Evolutionary conservation across 352 stramenopile genomes (phyloP).

Genomic region (Globisporangium barbulae): DNA sequence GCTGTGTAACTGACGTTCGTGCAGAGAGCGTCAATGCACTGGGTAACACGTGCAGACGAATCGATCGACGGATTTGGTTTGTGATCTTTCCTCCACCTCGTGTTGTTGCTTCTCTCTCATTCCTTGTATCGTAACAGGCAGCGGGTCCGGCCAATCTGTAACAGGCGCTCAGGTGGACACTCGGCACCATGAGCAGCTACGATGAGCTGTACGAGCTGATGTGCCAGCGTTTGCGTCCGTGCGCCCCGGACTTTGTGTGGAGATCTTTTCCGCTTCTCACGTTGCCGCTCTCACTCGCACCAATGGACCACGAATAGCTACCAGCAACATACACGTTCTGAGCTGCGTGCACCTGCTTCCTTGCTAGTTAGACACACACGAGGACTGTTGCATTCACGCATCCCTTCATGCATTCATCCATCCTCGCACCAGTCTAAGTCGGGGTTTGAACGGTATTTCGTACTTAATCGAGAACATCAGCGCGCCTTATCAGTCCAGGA

Average conservation of each 20-base stretch:
- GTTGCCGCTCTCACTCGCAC: neutral
- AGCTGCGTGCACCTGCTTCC: neutral
- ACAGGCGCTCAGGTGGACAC: neutral
- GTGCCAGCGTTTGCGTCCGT: neutral
- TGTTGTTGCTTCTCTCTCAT: neutral
- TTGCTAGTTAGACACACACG: neutral
- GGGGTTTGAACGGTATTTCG: neutral
- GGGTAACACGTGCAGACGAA: neutral
- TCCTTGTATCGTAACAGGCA: neutral
- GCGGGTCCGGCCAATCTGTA: neutral
- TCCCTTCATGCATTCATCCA: neutral
- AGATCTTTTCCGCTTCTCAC: neutral
- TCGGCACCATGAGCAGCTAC: neutral
- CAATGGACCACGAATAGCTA: neutral
- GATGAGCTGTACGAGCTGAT: neutral
- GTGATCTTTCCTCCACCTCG: neutral
- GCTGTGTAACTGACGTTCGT: no score
- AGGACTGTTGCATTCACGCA: neutral
- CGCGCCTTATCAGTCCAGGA: constrained; percentile 8
- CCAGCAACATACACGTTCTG: neutral
- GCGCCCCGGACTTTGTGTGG: no score
- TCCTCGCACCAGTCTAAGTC: neutral
- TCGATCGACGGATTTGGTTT: neutral
- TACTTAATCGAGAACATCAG: constrained; percentile 6
- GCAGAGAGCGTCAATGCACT: neutral